These are phyloP conservation scores for Vitis labrusca DNA, from an alignment of 164 flowering plant genomes.

Conservation along the genomic window DNA sequence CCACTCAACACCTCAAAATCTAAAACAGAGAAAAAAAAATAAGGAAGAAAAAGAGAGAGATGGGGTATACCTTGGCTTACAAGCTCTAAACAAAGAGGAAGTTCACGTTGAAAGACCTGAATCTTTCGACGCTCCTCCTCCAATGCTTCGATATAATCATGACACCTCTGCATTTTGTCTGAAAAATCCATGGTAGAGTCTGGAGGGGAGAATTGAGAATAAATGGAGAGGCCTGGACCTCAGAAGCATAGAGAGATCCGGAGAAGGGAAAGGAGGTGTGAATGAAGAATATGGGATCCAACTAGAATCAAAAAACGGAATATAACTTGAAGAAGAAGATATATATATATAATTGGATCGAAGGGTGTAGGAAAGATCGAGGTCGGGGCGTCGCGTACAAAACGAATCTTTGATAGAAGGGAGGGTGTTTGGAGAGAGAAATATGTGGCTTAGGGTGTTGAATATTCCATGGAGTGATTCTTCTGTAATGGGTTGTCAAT, in stretches of 20 bases:
- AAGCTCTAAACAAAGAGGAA: slow-evolving; percentile 83
- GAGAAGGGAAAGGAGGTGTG: slow-evolving; percentile 5
- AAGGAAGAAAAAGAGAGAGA: neutral
- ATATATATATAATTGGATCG: slow-evolving; percentile 2
- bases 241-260: slow-evolving; percentile 37
- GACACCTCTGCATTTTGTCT: slow-evolving; percentile 38
- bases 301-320: slow-evolving; percentile 31
- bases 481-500: slow-evolving; percentile 28
- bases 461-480: slow-evolving; percentile 42
- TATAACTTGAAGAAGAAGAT: slow-evolving; percentile 4
- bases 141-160: slow-evolving; percentile 55
- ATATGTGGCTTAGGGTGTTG: slow-evolving; percentile 23
- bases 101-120: slow-evolving; percentile 79
- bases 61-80: slow-evolving; percentile 60
- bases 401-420: slow-evolving; percentile 47
- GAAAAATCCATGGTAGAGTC: slow-evolving; percentile 23
- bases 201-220: neutral
- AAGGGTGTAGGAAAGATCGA: slow-evolving; percentile 28
- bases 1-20: slow-evolving; percentile 7
- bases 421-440: neutral
- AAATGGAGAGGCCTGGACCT: neutral
- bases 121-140: slow-evolving; percentile 76
- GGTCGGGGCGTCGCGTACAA: slow-evolving; percentile 90
- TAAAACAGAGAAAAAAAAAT: slow-evolving; percentile 5
- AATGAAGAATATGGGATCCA: slow-evolving; percentile 30